Percentiles rank a stretch among this genome's conserved stretches.
phyloP scores from a whole-genome alignment of 1,139 yeast genomes.

The Scheffersomyces segobiensis region DNA sequence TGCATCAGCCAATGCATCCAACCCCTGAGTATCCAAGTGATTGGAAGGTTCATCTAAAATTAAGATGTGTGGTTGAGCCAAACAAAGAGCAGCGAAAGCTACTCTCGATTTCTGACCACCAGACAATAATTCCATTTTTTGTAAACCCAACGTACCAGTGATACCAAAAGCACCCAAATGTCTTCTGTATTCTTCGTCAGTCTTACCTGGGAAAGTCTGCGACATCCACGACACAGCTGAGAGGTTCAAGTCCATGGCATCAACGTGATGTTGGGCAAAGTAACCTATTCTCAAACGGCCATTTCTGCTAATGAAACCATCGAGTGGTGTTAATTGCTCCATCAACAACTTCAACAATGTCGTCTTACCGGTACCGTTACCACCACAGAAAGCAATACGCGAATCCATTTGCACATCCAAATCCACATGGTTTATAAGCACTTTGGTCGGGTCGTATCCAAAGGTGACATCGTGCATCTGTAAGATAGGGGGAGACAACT shows the following conservation, averaged over 20 bases:
- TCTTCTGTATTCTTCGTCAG: constrained; percentile 96
- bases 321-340: constrained; percentile 70
- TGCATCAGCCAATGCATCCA: constrained; percentile 93
- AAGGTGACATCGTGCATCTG: constrained; percentile 86
- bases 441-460: constrained; percentile 70
- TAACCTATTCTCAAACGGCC: constrained; percentile 91
- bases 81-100: constrained; percentile 93
- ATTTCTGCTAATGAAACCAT: constrained; percentile 76
- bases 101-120: constrained; percentile 99
- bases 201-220: constrained; percentile 82
- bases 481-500: constrained; percentile 88
- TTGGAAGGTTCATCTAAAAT: constrained; percentile 97
- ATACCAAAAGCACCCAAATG: constrained; percentile 97
- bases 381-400: constrained; percentile 95
- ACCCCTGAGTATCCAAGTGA: constrained; percentile 97
- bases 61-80: constrained; percentile 87
- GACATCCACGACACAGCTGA: constrained; percentile 97
- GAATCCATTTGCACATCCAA: constrained; percentile 91
- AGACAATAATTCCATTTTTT: constrained; percentile 83
- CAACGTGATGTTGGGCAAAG: constrained; percentile 99
- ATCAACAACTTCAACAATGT: constrained; percentile 83
- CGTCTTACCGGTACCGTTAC: constrained; percentile 99
- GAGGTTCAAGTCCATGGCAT: constrained; percentile 86
- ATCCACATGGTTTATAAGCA: constrained; percentile 73
- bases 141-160: constrained; percentile 90